A percentile compares a stretch with the other conserved stretches of the same genome.
These are phyloP conservation scores for Pichia membranifaciens DNA, from an alignment of 805 yeast species.

Conservation along the genomic window DNA sequence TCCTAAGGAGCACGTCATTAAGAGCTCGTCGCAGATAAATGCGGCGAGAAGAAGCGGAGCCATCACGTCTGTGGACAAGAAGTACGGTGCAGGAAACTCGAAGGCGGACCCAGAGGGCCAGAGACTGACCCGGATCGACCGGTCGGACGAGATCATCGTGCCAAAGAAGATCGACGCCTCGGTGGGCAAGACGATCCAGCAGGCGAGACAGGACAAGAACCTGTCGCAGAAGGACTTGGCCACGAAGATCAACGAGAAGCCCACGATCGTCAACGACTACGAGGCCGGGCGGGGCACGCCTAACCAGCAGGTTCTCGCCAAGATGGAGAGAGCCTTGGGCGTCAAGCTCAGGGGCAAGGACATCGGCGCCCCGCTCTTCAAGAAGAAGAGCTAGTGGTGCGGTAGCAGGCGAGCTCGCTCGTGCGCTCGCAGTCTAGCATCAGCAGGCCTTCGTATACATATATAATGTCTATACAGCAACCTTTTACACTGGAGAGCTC, in stretches of 20 bases:
- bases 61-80: conserved; percentile 88
- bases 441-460: too few species aligned
- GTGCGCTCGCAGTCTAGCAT: too few species aligned
- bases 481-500: too few species aligned
- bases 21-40: conserved; percentile 70
- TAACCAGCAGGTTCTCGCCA: conserved; percentile 88
- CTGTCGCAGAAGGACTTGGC: conserved; percentile 96
- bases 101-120: conserved; percentile 84
- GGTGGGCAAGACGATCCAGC: conserved; percentile 83
- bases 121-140: conserved; percentile 86
- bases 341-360: conserved; percentile 93
- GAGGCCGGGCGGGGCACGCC: conserved; percentile 97
- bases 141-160: conserved; percentile 88
- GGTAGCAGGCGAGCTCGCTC: too few species aligned
- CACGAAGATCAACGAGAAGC: conserved; percentile 91
- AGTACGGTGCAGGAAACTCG: conserved; percentile 65
- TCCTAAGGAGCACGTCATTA: conserved; percentile 80
- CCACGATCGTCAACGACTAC: conserved; percentile 89
- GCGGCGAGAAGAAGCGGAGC: conserved; percentile 92
- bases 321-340: conserved; percentile 90
- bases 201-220: conserved; percentile 82
- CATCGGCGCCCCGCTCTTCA: conserved; percentile 81
- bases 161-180: conserved; percentile 78
- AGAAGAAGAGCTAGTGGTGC: conserved; percentile 35
- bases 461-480: too few species aligned